Conservation (phyloP, 768 basidiomycete genomes). For the Serendipita vermifera region DNA sequence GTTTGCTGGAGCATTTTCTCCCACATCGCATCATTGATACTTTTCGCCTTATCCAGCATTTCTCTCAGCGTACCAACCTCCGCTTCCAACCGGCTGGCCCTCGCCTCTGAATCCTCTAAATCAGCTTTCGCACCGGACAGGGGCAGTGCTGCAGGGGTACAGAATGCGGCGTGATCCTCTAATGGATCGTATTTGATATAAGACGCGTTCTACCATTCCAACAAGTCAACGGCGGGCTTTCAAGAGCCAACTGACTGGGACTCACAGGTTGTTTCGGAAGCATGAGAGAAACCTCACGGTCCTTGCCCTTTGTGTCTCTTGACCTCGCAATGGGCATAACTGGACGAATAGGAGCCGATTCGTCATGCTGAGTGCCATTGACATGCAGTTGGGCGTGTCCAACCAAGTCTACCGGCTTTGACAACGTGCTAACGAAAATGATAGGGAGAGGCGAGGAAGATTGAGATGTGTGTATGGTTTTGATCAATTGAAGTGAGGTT, state of each 20-base stretch:
- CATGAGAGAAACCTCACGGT: slow-evolving; percentile 57
- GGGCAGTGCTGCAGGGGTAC: slow-evolving; percentile 10
- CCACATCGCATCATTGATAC: slow-evolving; percentile 94
- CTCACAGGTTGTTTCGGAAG: slow-evolving; percentile 26
- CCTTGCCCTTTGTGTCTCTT: slow-evolving; percentile 53
- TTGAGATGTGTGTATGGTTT: slow-evolving; percentile 48
- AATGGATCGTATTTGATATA: slow-evolving; percentile 18
- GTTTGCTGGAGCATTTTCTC: slow-evolving; percentile 61
- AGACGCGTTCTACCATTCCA: not conserved
- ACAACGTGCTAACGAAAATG: slow-evolving; percentile 60
- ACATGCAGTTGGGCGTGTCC: slow-evolving; percentile 56
- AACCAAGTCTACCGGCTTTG: slow-evolving; percentile 78
- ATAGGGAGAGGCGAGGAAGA: slow-evolving; percentile 36
- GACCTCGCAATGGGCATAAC: slow-evolving; percentile 62
- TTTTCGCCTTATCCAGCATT: slow-evolving; percentile 71
- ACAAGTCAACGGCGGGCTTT: no score
- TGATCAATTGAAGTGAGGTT: slow-evolving; percentile 78
- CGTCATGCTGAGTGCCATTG: slow-evolving; percentile 29
- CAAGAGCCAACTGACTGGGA: slow-evolving; percentile 11
- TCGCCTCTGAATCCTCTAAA: slow-evolving; percentile 35
- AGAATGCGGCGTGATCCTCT: slow-evolving; percentile 22
- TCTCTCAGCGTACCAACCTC: slow-evolving; percentile 55
- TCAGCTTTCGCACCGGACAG: slow-evolving; percentile 20
- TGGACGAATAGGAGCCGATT: slow-evolving; percentile 51
- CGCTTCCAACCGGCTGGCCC: slow-evolving; percentile 53